phyloP scores from a whole-genome alignment of 345 rosid species.

The Draba incana region DNA sequence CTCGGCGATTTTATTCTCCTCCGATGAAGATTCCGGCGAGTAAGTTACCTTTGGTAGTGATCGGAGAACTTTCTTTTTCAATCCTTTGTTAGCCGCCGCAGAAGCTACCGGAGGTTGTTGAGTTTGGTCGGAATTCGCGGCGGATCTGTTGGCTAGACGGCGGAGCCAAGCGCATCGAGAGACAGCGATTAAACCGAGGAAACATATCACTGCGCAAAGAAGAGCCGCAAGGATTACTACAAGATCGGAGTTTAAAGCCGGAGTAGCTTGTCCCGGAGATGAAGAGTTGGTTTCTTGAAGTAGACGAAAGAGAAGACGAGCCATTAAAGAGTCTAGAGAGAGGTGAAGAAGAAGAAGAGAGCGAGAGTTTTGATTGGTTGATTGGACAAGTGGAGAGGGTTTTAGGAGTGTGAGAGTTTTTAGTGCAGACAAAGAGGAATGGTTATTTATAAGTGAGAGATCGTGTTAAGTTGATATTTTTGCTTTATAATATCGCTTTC shows the following conservation, averaged over 20 bases:
- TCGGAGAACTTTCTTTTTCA: slow-evolving; percentile 79
- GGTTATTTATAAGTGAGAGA: slow-evolving; percentile 27
- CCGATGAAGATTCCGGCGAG: slow-evolving; percentile 51
- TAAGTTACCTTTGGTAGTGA: slow-evolving; percentile 69
- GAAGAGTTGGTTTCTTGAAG: slow-evolving; percentile 35
- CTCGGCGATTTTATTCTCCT: slow-evolving; percentile 51
- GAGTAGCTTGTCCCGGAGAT: slow-evolving; percentile 33
- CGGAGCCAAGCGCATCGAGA: slow-evolving; percentile 96
- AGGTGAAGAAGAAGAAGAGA: slow-evolving; percentile 8
- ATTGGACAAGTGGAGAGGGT: slow-evolving; percentile 29
- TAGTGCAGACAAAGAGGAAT: slow-evolving; percentile 24
- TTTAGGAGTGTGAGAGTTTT: slow-evolving; percentile 36
- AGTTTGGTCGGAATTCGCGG: slow-evolving; percentile 11
- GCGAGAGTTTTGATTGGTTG: background rate
- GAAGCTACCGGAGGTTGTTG: slow-evolving; percentile 39
- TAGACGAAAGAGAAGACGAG: slow-evolving; percentile 63
- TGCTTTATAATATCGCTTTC: slow-evolving; percentile 16
- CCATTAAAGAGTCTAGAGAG: slow-evolving; percentile 50
- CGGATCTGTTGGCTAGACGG: slow-evolving; percentile 50
- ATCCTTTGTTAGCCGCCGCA: slow-evolving; percentile 68
- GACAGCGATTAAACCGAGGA: slow-evolving; percentile 79
- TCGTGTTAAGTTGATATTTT: background rate
- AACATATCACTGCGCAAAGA: slow-evolving; percentile 84
- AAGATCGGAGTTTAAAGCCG: slow-evolving; percentile 63
- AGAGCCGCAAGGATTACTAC: slow-evolving; percentile 83